Base-by-base conservation (phyloP, 1,284 basidiomycete species). In the Tylopilus sp. region DNA sequence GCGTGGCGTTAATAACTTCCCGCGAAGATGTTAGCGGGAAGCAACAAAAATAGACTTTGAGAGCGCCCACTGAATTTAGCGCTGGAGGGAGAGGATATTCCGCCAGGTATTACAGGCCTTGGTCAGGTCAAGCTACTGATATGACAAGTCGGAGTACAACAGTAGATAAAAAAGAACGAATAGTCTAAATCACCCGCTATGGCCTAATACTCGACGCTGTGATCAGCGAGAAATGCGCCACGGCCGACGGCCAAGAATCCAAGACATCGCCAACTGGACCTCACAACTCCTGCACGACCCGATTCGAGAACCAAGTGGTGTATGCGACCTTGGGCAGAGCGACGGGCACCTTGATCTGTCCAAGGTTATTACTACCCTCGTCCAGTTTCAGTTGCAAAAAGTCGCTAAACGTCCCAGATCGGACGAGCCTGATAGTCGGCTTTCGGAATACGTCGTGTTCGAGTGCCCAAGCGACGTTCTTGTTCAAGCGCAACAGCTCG, bases 331-430 rank as follows among this genome's bases (percentile, higher is more conserved):
- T 52, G 21, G 47, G 49, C 6, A 60, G 7, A 11, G 55, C 41
- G 18, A 52, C 52, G 1, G 53, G 60, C 18, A 61, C 50, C 19
- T 60, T 60, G 41, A 60, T 13, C 19, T 61, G 58, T 8, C 51
- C 56, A 6, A 45, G 1, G 19, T 48, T 52, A 1, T 23, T 15
- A n/a, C 44, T 43, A 2, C 48, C 43, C 33, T 56, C 45, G 16
- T 64, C 59, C 8, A 46, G 34, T n/a, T 46, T 63, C 40, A 54
- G 38, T 10, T 51, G 51, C 6, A 56, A 40, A 47, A 61, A 61
- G 6, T 58, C 56, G 12, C 43, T 35, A 33, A 64, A 63, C 28
- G 60, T 60, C 15, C 53, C 56, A 2, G 46, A 4, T 29, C 38
- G 33, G 12, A 61, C 51, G 25, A 61, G 26, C 19, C 54, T 38